Conservation (phyloP, 495 filamentous ascomycete species). For the Amniculicola lignicola region DNA sequence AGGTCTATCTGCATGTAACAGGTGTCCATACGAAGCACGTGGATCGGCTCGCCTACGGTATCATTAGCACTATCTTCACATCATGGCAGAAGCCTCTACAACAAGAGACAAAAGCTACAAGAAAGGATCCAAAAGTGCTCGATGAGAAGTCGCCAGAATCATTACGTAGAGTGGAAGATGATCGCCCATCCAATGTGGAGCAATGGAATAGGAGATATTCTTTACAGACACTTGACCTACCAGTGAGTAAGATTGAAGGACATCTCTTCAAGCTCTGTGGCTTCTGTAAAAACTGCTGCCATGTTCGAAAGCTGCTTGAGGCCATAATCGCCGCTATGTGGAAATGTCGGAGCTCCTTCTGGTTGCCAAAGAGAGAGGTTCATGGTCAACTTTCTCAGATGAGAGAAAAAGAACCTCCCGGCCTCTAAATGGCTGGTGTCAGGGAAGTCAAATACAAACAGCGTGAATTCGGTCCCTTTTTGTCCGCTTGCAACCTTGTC, state of each 20-base stretch:
- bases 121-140: no score
- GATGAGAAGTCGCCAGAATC: no score
- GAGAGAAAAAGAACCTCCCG: slow-evolving; percentile 23
- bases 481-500: not conserved
- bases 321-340: not conserved
- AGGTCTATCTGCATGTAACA: not conserved
- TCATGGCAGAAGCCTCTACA: no score
- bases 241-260: slow-evolving; percentile 6
- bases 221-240: no score
- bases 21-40: not conserved
- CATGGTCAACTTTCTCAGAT: slow-evolving; percentile 12
- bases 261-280: slow-evolving; percentile 18
- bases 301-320: slow-evolving; percentile 1
- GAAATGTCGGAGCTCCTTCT: not conserved
- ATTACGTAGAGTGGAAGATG: no score
- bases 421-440: slow-evolving; percentile 11
- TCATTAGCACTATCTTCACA: no score
- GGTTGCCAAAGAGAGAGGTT: slow-evolving; percentile 1
- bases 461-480: slow-evolving; percentile 9
- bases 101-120: no score
- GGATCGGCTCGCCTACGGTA: slow-evolving; percentile 4
- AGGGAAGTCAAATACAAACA: slow-evolving; percentile 13
- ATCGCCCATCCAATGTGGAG: no score
- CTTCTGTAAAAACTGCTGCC: slow-evolving; percentile 10
- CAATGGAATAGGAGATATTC: no score